Conservation (phyloP, 345 rosid species). For the Linum trigynum region DNA sequence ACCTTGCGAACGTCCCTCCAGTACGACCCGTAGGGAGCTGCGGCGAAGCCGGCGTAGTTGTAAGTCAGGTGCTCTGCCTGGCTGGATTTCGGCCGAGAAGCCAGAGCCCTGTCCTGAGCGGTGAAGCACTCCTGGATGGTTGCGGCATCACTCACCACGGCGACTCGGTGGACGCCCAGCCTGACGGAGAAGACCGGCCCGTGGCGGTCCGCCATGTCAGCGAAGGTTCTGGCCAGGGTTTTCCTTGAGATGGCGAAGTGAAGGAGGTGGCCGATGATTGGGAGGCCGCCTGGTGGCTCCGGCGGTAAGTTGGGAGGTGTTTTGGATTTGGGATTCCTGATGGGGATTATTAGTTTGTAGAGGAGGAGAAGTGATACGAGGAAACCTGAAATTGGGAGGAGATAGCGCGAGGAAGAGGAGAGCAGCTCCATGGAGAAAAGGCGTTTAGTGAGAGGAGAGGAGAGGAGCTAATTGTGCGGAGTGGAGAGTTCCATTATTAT, state of each 20-base stretch:
- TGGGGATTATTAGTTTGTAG: too few species aligned
- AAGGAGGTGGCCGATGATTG: not conserved
- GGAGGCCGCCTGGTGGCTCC: not conserved
- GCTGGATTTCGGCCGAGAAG: not conserved
- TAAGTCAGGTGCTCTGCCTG: not conserved
- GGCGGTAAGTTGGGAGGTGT: not conserved
- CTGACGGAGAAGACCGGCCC: not conserved
- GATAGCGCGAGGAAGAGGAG: too few species aligned
- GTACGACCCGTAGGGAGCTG: not conserved
- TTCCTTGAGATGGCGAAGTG: not conserved
- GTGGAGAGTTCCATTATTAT: too few species aligned
- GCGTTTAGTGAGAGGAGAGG: too few species aligned
- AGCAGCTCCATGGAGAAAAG: too few species aligned
- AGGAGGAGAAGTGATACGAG: too few species aligned
- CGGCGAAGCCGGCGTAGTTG: not conserved
- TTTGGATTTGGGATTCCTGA: too few species aligned
- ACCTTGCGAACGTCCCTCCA: not conserved
- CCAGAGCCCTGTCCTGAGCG: not conserved
- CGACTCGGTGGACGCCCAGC: not conserved
- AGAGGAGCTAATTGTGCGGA: too few species aligned
- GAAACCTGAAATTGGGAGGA: too few species aligned
- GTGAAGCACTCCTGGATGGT: not conserved
- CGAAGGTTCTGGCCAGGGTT: not conserved
- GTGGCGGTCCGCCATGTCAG: not conserved
- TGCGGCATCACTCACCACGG: not conserved